Evolutionary conservation across 176 grass and related monocot genomes (phyloP), one percentile per base, ranked within the genome.

Genomic region (Oryza brachyantha): DNA sequence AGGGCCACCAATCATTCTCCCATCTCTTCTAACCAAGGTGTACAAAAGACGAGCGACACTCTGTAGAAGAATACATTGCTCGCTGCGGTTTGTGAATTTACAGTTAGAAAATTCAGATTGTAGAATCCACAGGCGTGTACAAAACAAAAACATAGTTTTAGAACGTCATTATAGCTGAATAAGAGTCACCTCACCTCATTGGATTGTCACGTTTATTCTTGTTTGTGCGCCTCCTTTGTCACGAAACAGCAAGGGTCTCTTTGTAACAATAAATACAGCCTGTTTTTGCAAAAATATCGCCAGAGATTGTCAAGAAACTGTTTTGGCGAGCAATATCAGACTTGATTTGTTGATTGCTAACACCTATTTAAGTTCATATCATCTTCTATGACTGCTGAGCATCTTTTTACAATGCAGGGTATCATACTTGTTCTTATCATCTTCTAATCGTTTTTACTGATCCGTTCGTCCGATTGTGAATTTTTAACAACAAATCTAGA

Each of bases 121-220:
- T 77, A 89, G 78, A 81, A 73, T 59, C 59, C 78, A 76, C 72
- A 89, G 54, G 57, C 61, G 74, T 89, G 87, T 86, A 86, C 79
- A 87, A 86, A 83, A 57, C 7, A 16, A 64, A 65, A 80, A 65
- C 54, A 86, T 90, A 86, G 79, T 22, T 36, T 83, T 86, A 83
- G 78, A 70, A 75, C 71, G 54, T 76, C 52, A 75, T 55, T 54
- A 75, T 63, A 90, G 70, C 64, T 76, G 66, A 90, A 90, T 90
- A 83, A 79, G 84, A 43, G 75, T 77, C 42, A 55, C 36, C 76
- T 77, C 42, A 55, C 36, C 76, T 55, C 36, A 50, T 70, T 86
- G 80, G 64, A 75, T 64, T 81, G 34, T 81, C 59, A 64, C 29
- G 34, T 60, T 70, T 45, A 29, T 64, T 42, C 24, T 19, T 69